phyloP scores from a whole-genome alignment of 192 early-diverging fungal species.

The Coemansia sp. region DNA sequence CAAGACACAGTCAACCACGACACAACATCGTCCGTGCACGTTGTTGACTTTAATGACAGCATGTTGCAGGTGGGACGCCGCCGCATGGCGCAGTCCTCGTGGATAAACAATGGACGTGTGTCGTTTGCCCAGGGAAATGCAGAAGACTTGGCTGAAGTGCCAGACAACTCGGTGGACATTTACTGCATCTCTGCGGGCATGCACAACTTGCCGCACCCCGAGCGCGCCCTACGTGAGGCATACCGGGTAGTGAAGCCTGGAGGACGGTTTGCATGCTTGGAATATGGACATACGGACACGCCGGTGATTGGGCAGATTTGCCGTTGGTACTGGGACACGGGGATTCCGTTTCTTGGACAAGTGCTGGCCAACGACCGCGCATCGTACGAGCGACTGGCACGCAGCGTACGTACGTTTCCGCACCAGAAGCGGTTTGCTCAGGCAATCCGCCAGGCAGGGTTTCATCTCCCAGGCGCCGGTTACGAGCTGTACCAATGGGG shows the following conservation, averaged over 20 bases:
- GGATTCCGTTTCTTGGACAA: constrained; percentile 79
- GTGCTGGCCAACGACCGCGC: constrained; percentile 77
- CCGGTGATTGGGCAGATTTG: constrained; percentile 74
- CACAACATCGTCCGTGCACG: constrained; percentile 60
- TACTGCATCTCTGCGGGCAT: constrained; percentile 99
- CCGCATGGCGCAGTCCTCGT: constrained; percentile 56
- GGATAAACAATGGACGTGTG: constrained; percentile 59
- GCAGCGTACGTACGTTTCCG: constrained; percentile 85
- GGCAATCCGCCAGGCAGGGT: constrained; percentile 83
- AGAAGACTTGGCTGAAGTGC: constrained; percentile 71
- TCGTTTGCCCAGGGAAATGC: constrained; percentile 81
- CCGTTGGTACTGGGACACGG: constrained; percentile 84
- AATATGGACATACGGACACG: constrained; percentile 84
- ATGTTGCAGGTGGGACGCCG: constrained; percentile 86
- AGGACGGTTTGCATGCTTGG: constrained; percentile 88
- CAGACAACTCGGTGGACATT: constrained; percentile 77
- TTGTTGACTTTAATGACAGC: constrained; percentile 92
- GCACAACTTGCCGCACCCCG: constrained; percentile 89
- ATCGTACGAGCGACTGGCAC: constrained; percentile 89
- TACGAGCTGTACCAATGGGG: constrained; percentile 60
- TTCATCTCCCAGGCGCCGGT: constrained; percentile 75
- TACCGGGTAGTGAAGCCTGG: constrained; percentile 90
- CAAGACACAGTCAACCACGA: constrained; percentile 68
- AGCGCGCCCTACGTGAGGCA: constrained; percentile 80
- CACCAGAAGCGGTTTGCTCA: constrained; percentile 78